Evolutionary conservation across 768 basidiomycete genomes (phyloP), one percentile per base, ranked within the genome.

Genomic region (Boletus pseudo-olivaceus): DNA sequence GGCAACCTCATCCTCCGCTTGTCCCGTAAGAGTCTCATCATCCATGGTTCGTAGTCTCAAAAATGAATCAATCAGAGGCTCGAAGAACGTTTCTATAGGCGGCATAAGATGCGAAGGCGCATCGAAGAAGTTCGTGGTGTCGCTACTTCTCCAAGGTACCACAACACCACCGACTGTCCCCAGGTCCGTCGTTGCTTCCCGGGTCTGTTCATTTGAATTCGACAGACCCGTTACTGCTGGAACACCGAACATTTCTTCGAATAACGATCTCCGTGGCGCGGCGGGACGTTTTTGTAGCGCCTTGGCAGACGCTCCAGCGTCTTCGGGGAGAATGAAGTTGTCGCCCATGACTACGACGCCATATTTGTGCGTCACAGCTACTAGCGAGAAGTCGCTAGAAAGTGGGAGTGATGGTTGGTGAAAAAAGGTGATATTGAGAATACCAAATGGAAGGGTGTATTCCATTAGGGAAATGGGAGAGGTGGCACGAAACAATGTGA

Each of bases 181-280:
- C 15, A 53, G 51, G 47, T 55, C 51, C 30, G 43, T 26, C 34
- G 46, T 53, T 30, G 52, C 19, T 40, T 62, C 56, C 29, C 43
- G 53, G 15, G 66, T 54, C 38, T 58, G 51, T 38, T 67, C 62
- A 12, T 58, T 45, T 33, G 67, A 54, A n/a, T 58, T 48, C 17
- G 68, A 57, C 33, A 65, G 56, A 32, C 73, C 66, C 7, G 63
- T 61, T 60, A 93, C 83, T 3, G 88, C 87, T 41, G 90, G 82
- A 54, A 81, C 75, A 37, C 94, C 94, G 65, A 96, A 97, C 64
- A 95, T 90, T 64, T 95, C 93, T 68, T 92, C 88, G 73, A 95
- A 92, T 7, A 97, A 74, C 8, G 90, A 88, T 54, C 77, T 74
- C 57, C 64, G 75, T 23, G 68, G 66, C 59, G 76, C 60, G 58